Percentiles rank a stretch among this genome's conserved stretches.
Evolutionary conservation across 2,329 filamentous ascomycete genomes (phyloP).

Genomic region (Microcyclospora pomicola): DNA sequence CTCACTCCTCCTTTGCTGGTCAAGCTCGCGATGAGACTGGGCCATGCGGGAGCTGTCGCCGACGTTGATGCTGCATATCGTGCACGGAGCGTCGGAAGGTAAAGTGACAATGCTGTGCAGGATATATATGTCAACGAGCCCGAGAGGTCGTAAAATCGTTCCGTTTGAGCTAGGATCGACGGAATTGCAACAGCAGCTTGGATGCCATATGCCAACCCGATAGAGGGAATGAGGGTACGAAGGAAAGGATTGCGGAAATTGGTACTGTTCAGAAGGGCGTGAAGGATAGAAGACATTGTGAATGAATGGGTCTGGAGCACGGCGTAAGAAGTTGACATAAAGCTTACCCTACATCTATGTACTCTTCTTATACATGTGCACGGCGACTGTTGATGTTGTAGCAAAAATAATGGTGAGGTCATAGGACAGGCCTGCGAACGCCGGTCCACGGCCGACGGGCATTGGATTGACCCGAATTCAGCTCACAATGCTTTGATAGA

Average conservation of each 20-base stretch:
- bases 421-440: no score
- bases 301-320: not conserved
- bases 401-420: no score
- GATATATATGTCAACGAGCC: constrained; percentile 54
- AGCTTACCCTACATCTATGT: no score
- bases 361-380: no score
- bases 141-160: constrained; percentile 55
- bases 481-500: no score
- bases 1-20: constrained; percentile 27
- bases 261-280: constrained; percentile 43
- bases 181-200: constrained; percentile 50
- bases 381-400: no score
- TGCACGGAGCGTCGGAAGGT: constrained; percentile 45
- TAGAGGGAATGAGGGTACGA: constrained; percentile 46
- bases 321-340: no score
- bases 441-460: no score
- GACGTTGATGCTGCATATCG: constrained; percentile 34
- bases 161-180: constrained; percentile 45
- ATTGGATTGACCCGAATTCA: no score
- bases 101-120: constrained; percentile 48
- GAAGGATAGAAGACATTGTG: constrained; percentile 24
- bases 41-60: constrained; percentile 30
- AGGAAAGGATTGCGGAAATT: constrained; percentile 50
- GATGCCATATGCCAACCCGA: constrained; percentile 48
- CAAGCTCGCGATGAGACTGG: constrained; percentile 35